Conservation (phyloP, 345 rosid species). For the Nephelium lappaceum region DNA sequence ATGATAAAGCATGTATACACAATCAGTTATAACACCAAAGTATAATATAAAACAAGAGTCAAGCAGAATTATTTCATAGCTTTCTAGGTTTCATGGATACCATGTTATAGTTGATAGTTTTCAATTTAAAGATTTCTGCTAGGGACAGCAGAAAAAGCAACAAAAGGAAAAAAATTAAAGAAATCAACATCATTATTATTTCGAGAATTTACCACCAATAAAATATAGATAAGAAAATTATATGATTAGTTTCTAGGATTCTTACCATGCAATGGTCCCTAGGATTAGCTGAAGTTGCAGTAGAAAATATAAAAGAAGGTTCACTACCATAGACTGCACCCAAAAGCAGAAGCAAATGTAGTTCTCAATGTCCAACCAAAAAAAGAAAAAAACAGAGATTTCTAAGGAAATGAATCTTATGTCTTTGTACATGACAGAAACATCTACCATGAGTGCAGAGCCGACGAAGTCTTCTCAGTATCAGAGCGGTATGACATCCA, state of each 20-base stretch:
- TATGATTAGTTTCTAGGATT: slow-evolving; percentile 19
- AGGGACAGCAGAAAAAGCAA: not conserved
- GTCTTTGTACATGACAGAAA: slow-evolving; percentile 15
- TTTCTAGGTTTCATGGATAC: slow-evolving; percentile 2
- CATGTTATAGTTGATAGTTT: not conserved
- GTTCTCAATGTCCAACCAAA: slow-evolving; percentile 19
- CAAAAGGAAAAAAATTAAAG: not conserved
- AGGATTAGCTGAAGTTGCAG: slow-evolving; percentile 98
- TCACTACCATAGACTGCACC: slow-evolving; percentile 74
- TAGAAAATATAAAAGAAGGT: slow-evolving; percentile 84
- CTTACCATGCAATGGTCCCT: slow-evolving; percentile 92
- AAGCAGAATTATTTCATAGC: not conserved
- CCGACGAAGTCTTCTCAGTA: slow-evolving; percentile 88
- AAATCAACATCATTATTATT: slow-evolving; percentile 7
- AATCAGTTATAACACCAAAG: not conserved
- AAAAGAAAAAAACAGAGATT: not conserved
- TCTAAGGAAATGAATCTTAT: not conserved
- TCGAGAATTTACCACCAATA: not conserved
- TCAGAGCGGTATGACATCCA: slow-evolving; percentile 95
- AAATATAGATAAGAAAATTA: slow-evolving; percentile 16
- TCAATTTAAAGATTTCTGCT: not conserved
- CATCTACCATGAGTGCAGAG: slow-evolving; percentile 81
- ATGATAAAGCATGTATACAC: not conserved
- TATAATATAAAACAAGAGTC: not conserved
- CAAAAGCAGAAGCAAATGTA: slow-evolving; percentile 16